These are phyloP conservation scores for Hymenoscyphus albidus DNA, from an alignment of 2,329 filamentous ascomycete species.

Conservation along the genomic window DNA sequence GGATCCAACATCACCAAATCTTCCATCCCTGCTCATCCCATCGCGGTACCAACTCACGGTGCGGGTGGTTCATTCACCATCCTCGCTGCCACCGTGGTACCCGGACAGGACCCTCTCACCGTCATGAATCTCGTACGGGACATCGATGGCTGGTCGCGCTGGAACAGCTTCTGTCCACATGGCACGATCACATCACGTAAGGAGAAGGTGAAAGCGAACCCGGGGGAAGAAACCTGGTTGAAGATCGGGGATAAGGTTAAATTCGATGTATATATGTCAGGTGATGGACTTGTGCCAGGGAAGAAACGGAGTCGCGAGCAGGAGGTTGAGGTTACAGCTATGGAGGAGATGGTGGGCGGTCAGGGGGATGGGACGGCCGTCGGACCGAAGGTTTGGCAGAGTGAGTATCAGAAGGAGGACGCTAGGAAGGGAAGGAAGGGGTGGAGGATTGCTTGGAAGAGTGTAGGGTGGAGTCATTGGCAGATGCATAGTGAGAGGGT, in stretches of 20 bases:
- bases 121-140: slow-evolving; percentile 24
- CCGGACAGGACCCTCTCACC: slow-evolving; percentile 11
- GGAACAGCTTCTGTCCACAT: slow-evolving; percentile 58
- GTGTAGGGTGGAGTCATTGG: slow-evolving; percentile 33
- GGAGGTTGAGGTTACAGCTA: slow-evolving; percentile 16
- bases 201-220: slow-evolving; percentile 32
- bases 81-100: slow-evolving; percentile 19
- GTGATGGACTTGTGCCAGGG: slow-evolving; percentile 19
- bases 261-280: slow-evolving; percentile 26
- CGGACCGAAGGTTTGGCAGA: background rate
- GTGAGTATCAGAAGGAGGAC: background rate
- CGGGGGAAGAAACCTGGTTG: slow-evolving; percentile 20
- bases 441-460: slow-evolving; percentile 41
- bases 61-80: slow-evolving; percentile 23
- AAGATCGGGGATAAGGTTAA: slow-evolving; percentile 14
- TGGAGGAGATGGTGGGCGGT: slow-evolving; percentile 12
- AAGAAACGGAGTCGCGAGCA: slow-evolving; percentile 18
- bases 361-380: background rate
- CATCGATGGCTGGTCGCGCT: slow-evolving; percentile 23
- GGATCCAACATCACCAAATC: slow-evolving; percentile 14
- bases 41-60: slow-evolving; percentile 27
- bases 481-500: slow-evolving; percentile 40
- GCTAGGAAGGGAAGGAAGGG: slow-evolving; percentile 29
- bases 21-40: slow-evolving; percentile 11
- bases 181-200: slow-evolving; percentile 47